Base-by-base conservation (phyloP, 2,329 filamentous ascomycete genomes). In the Orbilia ellipsospora region DNA sequence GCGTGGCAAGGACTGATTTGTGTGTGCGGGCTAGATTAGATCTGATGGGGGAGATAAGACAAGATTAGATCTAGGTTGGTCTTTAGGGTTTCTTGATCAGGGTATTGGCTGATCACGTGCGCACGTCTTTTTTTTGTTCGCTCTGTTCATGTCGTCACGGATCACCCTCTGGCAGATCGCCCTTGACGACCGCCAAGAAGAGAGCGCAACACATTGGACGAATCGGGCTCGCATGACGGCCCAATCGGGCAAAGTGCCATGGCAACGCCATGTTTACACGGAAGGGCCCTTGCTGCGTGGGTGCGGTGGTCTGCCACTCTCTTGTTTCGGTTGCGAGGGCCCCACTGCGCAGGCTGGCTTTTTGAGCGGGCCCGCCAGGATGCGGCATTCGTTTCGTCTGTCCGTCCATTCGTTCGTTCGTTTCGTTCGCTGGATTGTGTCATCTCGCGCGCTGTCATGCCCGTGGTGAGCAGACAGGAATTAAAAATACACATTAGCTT, bases 261-360 rank as follows among this genome's bases (percentile, higher is more conserved):
- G 69, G 57, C 69, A 73, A 73, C 69, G 69, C 69, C 68, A 60
- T 66, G 59, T 73, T 62, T 61, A 66, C 65, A 61, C 68, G 65
- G 61, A 15, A 23, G 23, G 23, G 23, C 23, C 23, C 23, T 23
- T 23, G 23, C 23, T 23, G 23, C 2, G 23, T 23, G 23, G 23
- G 23, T 23, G 23, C 44, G 8, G 60, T 59, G 59, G 57, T 60
- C 44, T 68, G 64, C 55, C 64, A 45, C 45, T 52, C 64, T 52
- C n/a, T 52, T 44, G 18, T 36, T 28, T 36, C 31, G 31, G 31
- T 36, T 36, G 31, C 31, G 31, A 51, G 45, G 52, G 40, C 52
- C 52, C 65, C 65, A 31, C 50, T 42, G 65, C 61, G 56, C 65
- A 36, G 65, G 48, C 42, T 44, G 36, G 13, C 40, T 4, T 54